Conservation (phyloP, 257 asterid genomes). For the Capsicum pubescens region DNA sequence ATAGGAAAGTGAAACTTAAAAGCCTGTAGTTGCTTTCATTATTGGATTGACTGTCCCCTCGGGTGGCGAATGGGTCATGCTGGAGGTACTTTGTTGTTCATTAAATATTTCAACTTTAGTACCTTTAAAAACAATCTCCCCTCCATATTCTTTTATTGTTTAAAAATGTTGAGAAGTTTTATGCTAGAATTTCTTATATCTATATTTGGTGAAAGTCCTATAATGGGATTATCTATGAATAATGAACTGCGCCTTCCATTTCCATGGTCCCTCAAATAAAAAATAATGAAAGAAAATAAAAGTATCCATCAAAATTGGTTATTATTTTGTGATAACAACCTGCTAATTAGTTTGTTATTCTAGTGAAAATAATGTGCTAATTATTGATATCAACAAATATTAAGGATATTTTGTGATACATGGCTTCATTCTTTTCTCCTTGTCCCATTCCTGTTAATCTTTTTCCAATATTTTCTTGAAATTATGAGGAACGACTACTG, state of each 20-base stretch:
- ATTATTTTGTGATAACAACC: neutral
- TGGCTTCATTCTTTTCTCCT: neutral
- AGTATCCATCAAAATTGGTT: neutral
- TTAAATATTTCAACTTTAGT: neutral
- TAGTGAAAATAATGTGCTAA: neutral
- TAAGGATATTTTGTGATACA: neutral
- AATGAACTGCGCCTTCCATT: neutral
- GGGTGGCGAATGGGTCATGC: slow-evolving; percentile 99
- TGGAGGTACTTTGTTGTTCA: slow-evolving; percentile 65
- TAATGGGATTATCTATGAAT: neutral
- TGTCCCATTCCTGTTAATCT: neutral
- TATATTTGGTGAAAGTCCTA: neutral
- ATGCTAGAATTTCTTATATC: neutral
- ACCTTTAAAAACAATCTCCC: neutral
- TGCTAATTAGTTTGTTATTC: no score
- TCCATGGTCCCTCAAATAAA: neutral
- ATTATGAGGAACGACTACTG: neutral
- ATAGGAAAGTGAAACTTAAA: slow-evolving; percentile 93
- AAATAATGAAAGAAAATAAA: neutral
- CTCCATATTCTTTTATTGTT: neutral
- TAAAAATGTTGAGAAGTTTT: neutral
- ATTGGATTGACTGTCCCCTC: slow-evolving; percentile 98
- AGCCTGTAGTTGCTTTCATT: slow-evolving; percentile 90
- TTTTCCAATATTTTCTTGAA: neutral
- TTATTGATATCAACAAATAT: neutral